A percentile compares a stretch with the other conserved stretches of the same genome.
phyloP scores from a whole-genome alignment of 2,329 filamentous ascomycete genomes.

The Aureobasidium pullulans region DNA sequence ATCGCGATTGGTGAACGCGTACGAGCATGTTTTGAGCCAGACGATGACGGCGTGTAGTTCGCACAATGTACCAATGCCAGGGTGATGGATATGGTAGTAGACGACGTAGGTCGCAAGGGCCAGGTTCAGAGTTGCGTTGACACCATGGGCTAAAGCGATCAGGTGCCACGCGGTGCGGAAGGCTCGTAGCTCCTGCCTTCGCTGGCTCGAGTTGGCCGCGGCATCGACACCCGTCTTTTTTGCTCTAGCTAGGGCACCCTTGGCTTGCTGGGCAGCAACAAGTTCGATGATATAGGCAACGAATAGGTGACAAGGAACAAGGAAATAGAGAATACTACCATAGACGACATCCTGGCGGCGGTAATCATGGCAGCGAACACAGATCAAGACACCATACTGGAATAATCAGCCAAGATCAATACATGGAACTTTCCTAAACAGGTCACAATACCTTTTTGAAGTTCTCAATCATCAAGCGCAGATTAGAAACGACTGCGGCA shows the following conservation, averaged over 20 bases:
- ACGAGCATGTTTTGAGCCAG: constrained; percentile 92
- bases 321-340: constrained; percentile 70
- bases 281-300: constrained; percentile 85
- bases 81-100: constrained; percentile 87
- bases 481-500: constrained; percentile 72
- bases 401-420: not conserved
- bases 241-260: constrained; percentile 54
- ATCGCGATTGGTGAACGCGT: constrained; percentile 93
- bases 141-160: constrained; percentile 69
- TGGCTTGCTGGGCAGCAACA: constrained; percentile 71
- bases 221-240: constrained; percentile 37
- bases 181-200: constrained; percentile 44
- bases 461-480: constrained; percentile 93
- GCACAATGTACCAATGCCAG: constrained; percentile 82
- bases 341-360: constrained; percentile 67
- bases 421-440: not conserved
- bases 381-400: constrained; percentile 86
- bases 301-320: constrained; percentile 86
- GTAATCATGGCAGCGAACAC: constrained; percentile 83
- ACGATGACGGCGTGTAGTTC: constrained; percentile 91
- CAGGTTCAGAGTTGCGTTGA: constrained; percentile 79
- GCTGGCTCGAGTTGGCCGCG: constrained; percentile 43
- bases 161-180: constrained; percentile 59
- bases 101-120: constrained; percentile 75
- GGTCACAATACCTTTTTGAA: constrained; percentile 67